Evolutionary conservation across 768 basidiomycete genomes (phyloP).

Genomic region (Collybia mongolica): DNA sequence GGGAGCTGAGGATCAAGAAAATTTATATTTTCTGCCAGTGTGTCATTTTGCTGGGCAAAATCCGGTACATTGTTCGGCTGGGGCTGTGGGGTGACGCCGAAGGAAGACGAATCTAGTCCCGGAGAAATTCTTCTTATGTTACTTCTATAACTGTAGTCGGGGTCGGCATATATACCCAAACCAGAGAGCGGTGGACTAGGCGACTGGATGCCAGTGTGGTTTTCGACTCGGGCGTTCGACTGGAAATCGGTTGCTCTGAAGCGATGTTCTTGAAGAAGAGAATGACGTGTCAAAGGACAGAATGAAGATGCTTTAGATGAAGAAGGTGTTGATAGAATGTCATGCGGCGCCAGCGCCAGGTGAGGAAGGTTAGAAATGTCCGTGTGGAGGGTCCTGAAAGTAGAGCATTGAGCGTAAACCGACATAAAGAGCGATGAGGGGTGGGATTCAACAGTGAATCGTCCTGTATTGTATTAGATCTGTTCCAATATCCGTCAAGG

Average conservation of each 20-base stretch:
- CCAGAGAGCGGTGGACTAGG: conserved; percentile 19
- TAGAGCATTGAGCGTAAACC: conserved; percentile 8
- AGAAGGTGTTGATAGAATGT: conserved; percentile 18
- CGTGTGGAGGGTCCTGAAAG: conserved; percentile 10
- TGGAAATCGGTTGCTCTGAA: conserved; percentile 29
- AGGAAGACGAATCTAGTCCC: not conserved
- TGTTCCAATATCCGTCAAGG: conserved; percentile 13
- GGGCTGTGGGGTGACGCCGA: conserved; percentile 1
- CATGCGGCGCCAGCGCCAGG: conserved; percentile 29
- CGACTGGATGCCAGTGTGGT: conserved; percentile 5
- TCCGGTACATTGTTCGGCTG: conserved; percentile 7
- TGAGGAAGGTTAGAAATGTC: conserved; percentile 10
- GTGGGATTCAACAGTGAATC: not conserved
- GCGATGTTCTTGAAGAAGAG: conserved; percentile 12
- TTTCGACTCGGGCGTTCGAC: conserved; percentile 27
- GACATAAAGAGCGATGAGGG: conserved; percentile 1
- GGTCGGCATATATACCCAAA: conserved; percentile 22
- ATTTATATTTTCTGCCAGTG: conserved; percentile 5
- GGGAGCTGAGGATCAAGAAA: conserved; percentile 8
- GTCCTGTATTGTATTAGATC: not conserved
- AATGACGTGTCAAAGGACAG: conserved; percentile 10
- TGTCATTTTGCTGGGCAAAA: conserved; percentile 9
- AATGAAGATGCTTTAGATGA: conserved; percentile 21
- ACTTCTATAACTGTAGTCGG: no score
- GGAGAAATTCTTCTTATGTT: no score